Evolutionary conservation across 129 eudicot species (phyloP).

Genomic region (Mikania micrantha): DNA sequence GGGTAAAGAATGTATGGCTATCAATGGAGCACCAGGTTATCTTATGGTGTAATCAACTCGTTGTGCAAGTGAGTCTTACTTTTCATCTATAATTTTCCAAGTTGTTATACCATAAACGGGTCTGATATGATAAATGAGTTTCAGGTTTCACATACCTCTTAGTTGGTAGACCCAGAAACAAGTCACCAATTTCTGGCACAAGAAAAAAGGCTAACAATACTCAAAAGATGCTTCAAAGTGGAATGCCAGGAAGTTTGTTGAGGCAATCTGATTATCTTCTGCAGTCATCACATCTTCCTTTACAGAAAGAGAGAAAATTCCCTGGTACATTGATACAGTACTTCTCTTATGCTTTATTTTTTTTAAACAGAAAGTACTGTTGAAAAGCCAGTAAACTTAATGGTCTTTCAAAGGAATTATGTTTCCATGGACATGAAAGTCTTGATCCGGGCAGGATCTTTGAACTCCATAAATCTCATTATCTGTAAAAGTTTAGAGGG

Average conservation of each 20-base stretch:
- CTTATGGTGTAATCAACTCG: constrained; percentile 97
- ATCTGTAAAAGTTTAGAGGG: neutral
- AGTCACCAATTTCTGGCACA: constrained; percentile 48
- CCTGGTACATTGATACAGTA: constrained; percentile 41
- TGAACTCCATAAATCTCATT: neutral
- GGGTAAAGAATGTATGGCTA: constrained; percentile 91
- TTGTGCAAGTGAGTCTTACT: constrained; percentile 71
- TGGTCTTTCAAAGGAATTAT: constrained; percentile 1
- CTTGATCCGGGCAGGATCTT: neutral
- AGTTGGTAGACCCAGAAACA: constrained; percentile 70
- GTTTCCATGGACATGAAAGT: constrained; percentile 1
- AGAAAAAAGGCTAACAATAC: constrained; percentile 57
- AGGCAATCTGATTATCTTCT: constrained; percentile 27
- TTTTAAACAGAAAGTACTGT: neutral
- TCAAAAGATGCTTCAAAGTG: constrained; percentile 79
- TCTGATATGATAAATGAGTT: constrained; percentile 30
- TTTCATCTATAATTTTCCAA: constrained; percentile 1
- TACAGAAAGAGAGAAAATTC: constrained; percentile 28
- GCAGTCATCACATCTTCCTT: constrained; percentile 28
- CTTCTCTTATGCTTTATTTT: neutral
- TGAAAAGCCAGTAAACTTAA: neutral
- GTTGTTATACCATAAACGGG: neutral
- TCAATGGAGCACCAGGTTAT: constrained; percentile 99
- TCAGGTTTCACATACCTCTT: constrained; percentile 94
- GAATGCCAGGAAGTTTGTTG: constrained; percentile 55